These are phyloP conservation scores for Begonia fuchsioides DNA, from an alignment of 306 rosid species.

Conservation along the genomic window DNA sequence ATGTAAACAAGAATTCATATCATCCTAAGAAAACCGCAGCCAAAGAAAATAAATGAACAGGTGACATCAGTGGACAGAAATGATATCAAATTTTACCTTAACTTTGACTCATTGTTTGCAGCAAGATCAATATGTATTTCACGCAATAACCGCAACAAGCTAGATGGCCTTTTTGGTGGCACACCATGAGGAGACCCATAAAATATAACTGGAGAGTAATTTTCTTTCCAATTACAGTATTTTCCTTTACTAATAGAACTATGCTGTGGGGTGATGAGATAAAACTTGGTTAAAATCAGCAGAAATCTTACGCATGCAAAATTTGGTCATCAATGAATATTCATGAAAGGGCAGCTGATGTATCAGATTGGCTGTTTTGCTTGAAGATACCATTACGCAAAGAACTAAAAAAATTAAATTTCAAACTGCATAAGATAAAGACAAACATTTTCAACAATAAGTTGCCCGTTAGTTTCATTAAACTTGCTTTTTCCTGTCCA, in stretches of 20 bases:
- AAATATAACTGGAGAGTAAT: constrained; percentile 67
- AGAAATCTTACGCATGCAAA: neutral
- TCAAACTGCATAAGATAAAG: neutral
- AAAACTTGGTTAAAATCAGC: constrained; percentile 7
- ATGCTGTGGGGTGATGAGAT: constrained; percentile 29
- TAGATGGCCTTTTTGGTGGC: constrained; percentile 60
- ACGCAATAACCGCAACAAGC: constrained; percentile 46
- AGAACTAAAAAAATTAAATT: neutral
- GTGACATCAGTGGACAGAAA: neutral
- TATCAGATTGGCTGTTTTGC: too few relatives aligned
- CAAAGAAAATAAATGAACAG: constrained; percentile 1
- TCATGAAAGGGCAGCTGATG: neutral
- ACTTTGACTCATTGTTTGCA: constrained; percentile 24
- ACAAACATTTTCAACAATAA: constrained; percentile 42
- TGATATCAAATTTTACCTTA: constrained; percentile 33
- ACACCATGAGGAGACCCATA: constrained; percentile 83
- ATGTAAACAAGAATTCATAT: constrained; percentile 1
- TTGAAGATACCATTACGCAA: too few relatives aligned
- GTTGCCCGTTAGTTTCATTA: constrained; percentile 13
- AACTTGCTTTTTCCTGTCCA: constrained; percentile 18
- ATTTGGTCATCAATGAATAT: neutral
- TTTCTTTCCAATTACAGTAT: constrained; percentile 21
- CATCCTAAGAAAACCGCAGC: constrained; percentile 3
- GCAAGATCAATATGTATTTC: constrained; percentile 63
- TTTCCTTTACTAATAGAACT: constrained; percentile 26